A percentile compares a stretch with the other conserved stretches of the same genome.
Evolutionary conservation across 352 stramenopile genomes (phyloP).

Genomic region (Thalassiosira hispida): DNA sequence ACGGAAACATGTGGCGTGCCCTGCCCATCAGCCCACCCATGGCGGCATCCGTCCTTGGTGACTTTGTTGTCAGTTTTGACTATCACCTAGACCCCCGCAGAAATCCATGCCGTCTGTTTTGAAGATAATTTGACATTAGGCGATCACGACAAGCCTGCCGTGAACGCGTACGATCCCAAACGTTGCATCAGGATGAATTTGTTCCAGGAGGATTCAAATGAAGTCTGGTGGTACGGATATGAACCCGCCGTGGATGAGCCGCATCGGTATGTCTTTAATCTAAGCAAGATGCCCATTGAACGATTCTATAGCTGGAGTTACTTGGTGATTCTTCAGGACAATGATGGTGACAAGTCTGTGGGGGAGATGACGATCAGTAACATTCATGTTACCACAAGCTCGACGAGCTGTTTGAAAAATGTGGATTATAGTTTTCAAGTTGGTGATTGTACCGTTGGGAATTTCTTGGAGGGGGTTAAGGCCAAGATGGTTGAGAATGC

Average conservation of each 20-base stretch:
- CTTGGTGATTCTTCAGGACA: conserved; percentile 18
- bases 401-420: not conserved
- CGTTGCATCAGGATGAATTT: not conserved
- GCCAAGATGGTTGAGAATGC: not conserved
- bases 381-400: conserved; percentile 18
- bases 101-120: conserved; percentile 36
- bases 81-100: conserved; percentile 12
- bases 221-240: too few species aligned
- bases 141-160: not conserved
- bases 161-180: not conserved
- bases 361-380: conserved; percentile 21
- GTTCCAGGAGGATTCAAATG: too few species aligned
- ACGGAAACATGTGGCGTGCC: conserved; percentile 29
- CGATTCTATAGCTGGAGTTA: conserved; percentile 21
- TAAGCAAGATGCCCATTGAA: conserved; percentile 23
- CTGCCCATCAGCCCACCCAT: not conserved
- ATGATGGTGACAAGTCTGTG: conserved; percentile 25
- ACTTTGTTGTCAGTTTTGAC: conserved; percentile 31
- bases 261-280: conserved; percentile 18
- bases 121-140: conserved; percentile 19
- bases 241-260: not conserved
- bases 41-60: not conserved
- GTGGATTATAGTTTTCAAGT: not conserved
- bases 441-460: not conserved
- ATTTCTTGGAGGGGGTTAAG: not conserved